These are phyloP conservation scores for Neurospora discreta DNA, from an alignment of 495 filamentous ascomycete species.

Conservation along the genomic window DNA sequence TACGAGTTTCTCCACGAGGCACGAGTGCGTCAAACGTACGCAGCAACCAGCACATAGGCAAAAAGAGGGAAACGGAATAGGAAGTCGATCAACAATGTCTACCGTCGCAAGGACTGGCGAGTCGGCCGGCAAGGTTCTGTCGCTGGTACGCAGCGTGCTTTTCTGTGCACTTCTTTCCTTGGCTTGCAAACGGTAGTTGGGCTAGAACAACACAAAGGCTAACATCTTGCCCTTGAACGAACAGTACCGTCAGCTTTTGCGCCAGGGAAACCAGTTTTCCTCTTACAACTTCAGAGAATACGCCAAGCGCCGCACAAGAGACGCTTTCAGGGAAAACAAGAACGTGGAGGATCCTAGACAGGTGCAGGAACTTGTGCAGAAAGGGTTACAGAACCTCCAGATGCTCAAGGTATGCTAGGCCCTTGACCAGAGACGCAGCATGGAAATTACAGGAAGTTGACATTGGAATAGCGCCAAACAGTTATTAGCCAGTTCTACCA, in stretches of 20 bases:
- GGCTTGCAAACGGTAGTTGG: neutral
- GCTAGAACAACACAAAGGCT: neutral
- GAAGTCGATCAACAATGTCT: constrained; percentile 31
- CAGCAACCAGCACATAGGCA: neutral
- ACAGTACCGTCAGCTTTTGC: constrained; percentile 86
- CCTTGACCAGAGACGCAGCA: neutral
- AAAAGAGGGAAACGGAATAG: neutral
- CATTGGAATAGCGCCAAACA: constrained; percentile 68
- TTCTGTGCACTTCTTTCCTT: neutral
- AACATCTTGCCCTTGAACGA: neutral
- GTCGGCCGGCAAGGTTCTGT: constrained; percentile 59
- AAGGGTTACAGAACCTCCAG: constrained; percentile 77
- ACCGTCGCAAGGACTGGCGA: constrained; percentile 41
- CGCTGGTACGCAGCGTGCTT: constrained; percentile 43
- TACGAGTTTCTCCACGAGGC: neutral
- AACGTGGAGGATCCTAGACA: constrained; percentile 54
- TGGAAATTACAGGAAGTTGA: neutral
- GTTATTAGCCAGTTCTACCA: constrained; percentile 91
- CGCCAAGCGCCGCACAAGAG: constrained; percentile 75
- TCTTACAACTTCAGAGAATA: constrained; percentile 97
- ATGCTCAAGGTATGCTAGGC: constrained; percentile 67
- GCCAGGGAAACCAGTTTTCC: constrained; percentile 77
- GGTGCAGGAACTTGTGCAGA: constrained; percentile 82
- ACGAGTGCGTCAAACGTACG: neutral
- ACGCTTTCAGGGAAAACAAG: constrained; percentile 76